These are phyloP conservation scores for Gaultheria prostrata DNA, from an alignment of 148 eudicot genomes.

Conservation along the genomic window DNA sequence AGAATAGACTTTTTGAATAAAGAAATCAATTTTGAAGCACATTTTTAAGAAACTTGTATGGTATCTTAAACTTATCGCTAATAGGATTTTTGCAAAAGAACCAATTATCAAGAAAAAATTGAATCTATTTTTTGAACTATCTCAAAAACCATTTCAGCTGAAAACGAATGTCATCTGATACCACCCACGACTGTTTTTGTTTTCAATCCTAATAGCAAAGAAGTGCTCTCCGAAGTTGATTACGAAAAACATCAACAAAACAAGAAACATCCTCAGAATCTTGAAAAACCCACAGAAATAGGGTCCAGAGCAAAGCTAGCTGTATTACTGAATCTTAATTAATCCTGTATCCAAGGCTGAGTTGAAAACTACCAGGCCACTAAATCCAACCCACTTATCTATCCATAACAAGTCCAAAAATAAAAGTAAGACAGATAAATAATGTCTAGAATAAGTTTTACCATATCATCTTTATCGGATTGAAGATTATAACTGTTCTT, in stretches of 20 bases:
- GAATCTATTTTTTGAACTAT: not conserved
- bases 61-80: not conserved
- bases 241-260: not conserved
- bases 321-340: not conserved
- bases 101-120: not conserved
- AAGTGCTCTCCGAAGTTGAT: not conserved
- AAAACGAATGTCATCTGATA: not conserved
- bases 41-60: too few relatives aligned
- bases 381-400: constrained; percentile 2
- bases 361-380: not conserved
- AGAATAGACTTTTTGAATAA: too few relatives aligned
- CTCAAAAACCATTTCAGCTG: not conserved
- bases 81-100: not conserved
- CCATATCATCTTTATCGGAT: not conserved
- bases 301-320: not conserved
- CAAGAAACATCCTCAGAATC: not conserved
- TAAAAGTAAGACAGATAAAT: not conserved
- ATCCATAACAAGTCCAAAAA: constrained; percentile 1
- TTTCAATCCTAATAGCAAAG: not conserved
- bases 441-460: not conserved
- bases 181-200: not conserved
- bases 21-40: too few relatives aligned
- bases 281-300: not conserved
- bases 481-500: constrained; percentile 24
- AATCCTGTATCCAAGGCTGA: not conserved